Evolutionary conservation across 2,329 filamentous ascomycete species (phyloP).

Genomic region (Seiridium cupressi): DNA sequence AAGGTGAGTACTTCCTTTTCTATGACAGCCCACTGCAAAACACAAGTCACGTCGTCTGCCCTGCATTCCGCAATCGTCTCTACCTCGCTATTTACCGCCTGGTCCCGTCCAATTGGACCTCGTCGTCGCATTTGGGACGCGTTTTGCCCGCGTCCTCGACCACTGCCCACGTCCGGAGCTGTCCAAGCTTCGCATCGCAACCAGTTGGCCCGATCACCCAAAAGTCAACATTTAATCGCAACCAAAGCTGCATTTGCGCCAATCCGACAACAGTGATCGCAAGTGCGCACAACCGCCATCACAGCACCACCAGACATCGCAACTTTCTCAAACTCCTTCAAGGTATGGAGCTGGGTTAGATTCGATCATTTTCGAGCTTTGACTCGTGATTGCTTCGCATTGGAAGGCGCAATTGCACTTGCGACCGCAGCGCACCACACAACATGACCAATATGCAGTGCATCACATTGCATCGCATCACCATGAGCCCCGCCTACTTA

Average conservation of each 20-base stretch:
- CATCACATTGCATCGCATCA: conserved; percentile 12
- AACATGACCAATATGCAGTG: conserved; percentile 8
- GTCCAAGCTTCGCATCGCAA: conserved; percentile 8
- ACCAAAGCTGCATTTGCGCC: conserved; percentile 8
- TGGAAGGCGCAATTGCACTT: conserved; percentile 36
- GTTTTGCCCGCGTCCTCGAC: neutral
- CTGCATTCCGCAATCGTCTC: neutral
- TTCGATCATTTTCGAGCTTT: conserved; percentile 31
- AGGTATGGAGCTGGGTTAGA: conserved; percentile 33
- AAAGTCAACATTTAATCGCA: conserved; percentile 21
- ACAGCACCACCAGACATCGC: conserved; percentile 23
- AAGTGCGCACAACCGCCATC: conserved; percentile 30
- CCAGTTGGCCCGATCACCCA: conserved; percentile 10
- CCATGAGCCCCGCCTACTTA: neutral
- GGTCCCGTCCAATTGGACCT: neutral
- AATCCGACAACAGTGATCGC: neutral
- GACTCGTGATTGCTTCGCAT: conserved; percentile 29
- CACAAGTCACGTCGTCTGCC: conserved; percentile 35
- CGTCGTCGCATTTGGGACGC: conserved; percentile 6
- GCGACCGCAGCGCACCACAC: conserved; percentile 27
- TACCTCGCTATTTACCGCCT: neutral
- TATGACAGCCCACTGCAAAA: conserved; percentile 36
- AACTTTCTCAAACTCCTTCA: conserved; percentile 18
- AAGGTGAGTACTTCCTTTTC: conserved; percentile 53
- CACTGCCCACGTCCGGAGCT: conserved; percentile 1